Conservation (phyloP, 164 flowering plant species). For the Santalum album region DNA sequence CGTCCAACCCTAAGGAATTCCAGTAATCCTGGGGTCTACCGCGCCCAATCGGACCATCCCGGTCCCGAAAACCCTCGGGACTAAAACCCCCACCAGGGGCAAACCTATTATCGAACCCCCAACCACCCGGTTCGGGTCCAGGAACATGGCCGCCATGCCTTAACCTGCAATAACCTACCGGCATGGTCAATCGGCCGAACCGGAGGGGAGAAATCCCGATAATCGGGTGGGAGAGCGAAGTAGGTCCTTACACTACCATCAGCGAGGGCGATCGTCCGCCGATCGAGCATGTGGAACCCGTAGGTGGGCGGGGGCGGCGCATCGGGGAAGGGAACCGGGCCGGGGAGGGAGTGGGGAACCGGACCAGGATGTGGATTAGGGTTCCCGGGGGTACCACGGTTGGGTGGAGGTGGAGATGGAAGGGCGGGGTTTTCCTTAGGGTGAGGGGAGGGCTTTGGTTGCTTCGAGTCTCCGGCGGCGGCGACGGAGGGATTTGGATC, state of each 20-base stretch:
- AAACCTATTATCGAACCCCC: too few species aligned
- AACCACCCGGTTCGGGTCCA: too few species aligned
- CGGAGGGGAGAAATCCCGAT: not conserved
- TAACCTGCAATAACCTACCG: not conserved
- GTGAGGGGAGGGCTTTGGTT: not conserved
- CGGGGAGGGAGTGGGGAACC: not conserved
- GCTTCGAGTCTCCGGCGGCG: not conserved
- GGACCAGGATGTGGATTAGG: not conserved
- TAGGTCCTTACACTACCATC: not conserved
- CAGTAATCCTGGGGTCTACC: not conserved
- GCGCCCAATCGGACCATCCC: not conserved
- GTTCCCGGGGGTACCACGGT: not conserved
- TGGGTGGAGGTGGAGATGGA: not conserved
- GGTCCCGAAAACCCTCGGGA: not conserved
- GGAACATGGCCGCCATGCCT: too few species aligned
- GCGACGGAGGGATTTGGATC: not conserved
- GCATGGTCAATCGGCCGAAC: not conserved
- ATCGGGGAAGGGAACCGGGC: not conserved
- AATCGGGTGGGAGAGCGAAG: not conserved
- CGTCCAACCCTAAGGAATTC: not conserved
- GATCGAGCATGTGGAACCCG: conserved; percentile 1
- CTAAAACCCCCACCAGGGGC: not conserved
- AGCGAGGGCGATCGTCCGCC: not conserved
- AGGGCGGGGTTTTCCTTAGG: not conserved
- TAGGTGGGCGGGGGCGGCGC: not conserved